Conservation (phyloP, 2,329 filamentous ascomycete species). For the Fusarium heterosporum region DNA sequence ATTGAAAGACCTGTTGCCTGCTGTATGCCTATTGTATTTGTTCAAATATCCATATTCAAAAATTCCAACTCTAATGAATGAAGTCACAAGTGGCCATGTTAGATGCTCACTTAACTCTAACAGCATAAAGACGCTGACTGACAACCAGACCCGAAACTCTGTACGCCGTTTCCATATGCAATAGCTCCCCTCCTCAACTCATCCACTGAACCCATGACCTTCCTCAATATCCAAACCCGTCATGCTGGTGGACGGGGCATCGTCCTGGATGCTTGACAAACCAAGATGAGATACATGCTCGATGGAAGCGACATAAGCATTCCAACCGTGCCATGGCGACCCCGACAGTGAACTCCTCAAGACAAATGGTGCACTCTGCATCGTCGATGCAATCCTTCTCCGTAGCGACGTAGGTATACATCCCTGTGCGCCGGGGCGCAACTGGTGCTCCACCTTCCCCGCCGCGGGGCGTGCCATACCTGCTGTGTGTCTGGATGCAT, state of each 20-base stretch:
- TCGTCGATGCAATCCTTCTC: constrained; percentile 77
- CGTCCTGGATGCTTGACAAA: constrained; percentile 71
- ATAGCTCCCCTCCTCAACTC: constrained; percentile 2
- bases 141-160: constrained; percentile 14
- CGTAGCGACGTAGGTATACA: constrained; percentile 73
- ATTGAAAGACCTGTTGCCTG: neutral
- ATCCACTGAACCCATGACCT: constrained; percentile 2
- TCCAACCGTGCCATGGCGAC: constrained; percentile 73
- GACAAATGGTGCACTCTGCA: constrained; percentile 75
- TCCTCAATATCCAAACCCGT: constrained; percentile 64
- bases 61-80: constrained; percentile 21
- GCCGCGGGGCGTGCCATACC: constrained; percentile 56
- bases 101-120: constrained; percentile 34
- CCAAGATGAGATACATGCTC: constrained; percentile 71
- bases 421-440: constrained; percentile 64
- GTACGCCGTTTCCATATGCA: constrained; percentile 43
- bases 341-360: constrained; percentile 73
- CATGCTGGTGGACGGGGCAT: constrained; percentile 75
- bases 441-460: constrained; percentile 47
- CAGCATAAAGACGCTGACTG: constrained; percentile 33
- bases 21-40: neutral
- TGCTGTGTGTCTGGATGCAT: constrained; percentile 68
- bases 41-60: constrained; percentile 19
- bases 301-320: constrained; percentile 74
- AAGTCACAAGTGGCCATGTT: constrained; percentile 26